Conservation (phyloP, 2,329 filamentous ascomycete genomes). For the Torrubiella hemipterigena region DNA sequence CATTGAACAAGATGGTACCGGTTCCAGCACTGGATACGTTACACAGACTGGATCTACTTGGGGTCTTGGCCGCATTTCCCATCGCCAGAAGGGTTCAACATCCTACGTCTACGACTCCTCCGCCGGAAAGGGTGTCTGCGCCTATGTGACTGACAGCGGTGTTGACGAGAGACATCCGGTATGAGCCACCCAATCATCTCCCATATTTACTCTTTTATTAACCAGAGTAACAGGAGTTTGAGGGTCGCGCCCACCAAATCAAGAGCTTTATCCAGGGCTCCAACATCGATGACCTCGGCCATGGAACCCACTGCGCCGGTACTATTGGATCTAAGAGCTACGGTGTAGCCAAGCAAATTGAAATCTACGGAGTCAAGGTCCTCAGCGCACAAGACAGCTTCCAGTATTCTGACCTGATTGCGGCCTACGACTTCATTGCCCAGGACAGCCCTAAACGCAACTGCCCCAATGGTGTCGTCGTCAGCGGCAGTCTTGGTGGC, state of each 20-base stretch:
- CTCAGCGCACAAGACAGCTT: slow-evolving; percentile 9
- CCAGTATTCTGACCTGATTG: slow-evolving; percentile 5
- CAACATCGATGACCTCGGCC: slow-evolving; percentile 13
- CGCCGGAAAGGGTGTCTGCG: slow-evolving; percentile 20
- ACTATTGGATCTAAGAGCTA: slow-evolving; percentile 8
- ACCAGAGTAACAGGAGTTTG: slow-evolving; percentile 6
- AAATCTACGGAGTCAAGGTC: slow-evolving; percentile 26
- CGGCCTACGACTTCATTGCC: slow-evolving; percentile 22
- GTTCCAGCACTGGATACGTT: slow-evolving; percentile 1
- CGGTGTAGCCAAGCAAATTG: slow-evolving; percentile 21
- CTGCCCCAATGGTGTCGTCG: slow-evolving; percentile 19
- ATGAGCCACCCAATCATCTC: not conserved
- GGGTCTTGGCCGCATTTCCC: slow-evolving; percentile 12
- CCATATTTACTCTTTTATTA: not conserved
- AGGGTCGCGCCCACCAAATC: slow-evolving; percentile 11
- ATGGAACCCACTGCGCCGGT: slow-evolving; percentile 17
- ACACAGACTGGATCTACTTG: slow-evolving; percentile 11
- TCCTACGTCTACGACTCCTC: slow-evolving; percentile 18
- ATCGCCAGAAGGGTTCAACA: slow-evolving; percentile 6
- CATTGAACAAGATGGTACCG: slow-evolving; percentile 5
- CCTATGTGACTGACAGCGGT: slow-evolving; percentile 29
- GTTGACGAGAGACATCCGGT: slow-evolving; percentile 12
- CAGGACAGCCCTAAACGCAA: slow-evolving; percentile 15
- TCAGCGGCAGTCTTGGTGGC: slow-evolving; percentile 34
- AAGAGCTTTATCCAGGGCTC: slow-evolving; percentile 1